A percentile compares a stretch with the other conserved stretches of the same genome.
These are phyloP conservation scores for Artemisia argyi DNA, from an alignment of 129 eudicot genomes.

Conservation along the genomic window DNA sequence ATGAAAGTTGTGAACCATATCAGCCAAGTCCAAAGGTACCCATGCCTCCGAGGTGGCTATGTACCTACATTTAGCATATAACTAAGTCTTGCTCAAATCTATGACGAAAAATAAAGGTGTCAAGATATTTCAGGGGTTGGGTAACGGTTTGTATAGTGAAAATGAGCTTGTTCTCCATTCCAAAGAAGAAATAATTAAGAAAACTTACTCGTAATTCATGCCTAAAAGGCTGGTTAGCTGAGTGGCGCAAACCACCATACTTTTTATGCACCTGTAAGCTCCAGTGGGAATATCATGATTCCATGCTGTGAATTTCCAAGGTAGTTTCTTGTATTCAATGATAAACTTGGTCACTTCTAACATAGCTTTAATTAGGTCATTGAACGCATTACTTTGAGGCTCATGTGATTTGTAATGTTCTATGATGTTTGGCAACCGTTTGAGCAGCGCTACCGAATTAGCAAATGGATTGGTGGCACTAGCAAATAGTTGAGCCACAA, in stretches of 20 bases:
- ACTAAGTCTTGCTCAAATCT: neutral
- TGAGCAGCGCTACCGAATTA: slow-evolving; percentile 69
- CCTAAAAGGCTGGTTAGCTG: slow-evolving; percentile 73
- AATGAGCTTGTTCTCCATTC: neutral
- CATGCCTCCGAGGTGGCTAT: slow-evolving; percentile 78
- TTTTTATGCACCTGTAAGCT: slow-evolving; percentile 81
- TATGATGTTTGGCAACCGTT: slow-evolving; percentile 62
- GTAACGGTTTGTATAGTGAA: no score
- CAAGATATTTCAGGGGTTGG: no score
- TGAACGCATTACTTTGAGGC: slow-evolving; percentile 63
- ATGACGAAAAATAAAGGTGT: neutral
- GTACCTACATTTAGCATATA: slow-evolving; percentile 40
- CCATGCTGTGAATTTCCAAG: no score
- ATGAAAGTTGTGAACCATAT: slow-evolving; percentile 62
- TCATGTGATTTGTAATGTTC: slow-evolving; percentile 57
- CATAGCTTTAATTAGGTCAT: slow-evolving; percentile 51
- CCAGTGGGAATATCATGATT: slow-evolving; percentile 66
- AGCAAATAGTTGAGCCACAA: slow-evolving; percentile 53
- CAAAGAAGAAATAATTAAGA: neutral
- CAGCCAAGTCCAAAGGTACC: slow-evolving; percentile 85
- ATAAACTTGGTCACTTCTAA: slow-evolving; percentile 72
- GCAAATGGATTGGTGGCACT: slow-evolving; percentile 69
- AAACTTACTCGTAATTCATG: slow-evolving; percentile 67
- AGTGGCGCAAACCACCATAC: slow-evolving; percentile 75
- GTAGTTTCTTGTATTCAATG: slow-evolving; percentile 52